phyloP scores from a whole-genome alignment of 129 eudicot species.

The Flaveria bidentis region DNA sequence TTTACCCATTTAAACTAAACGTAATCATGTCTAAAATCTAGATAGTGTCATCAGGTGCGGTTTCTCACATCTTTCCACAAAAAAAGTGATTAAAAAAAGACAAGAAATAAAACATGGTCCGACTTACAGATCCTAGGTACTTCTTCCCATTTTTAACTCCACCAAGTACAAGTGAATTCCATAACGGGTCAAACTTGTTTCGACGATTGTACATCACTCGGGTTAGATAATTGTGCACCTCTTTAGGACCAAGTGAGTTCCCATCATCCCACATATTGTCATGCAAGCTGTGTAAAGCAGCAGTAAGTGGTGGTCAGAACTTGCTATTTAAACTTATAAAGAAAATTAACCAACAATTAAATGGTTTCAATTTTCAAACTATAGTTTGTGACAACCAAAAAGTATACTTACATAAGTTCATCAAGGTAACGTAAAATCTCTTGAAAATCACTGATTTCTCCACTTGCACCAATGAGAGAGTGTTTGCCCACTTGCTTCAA shows the following conservation, averaged over 20 bases:
- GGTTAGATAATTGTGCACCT: conserved; percentile 76
- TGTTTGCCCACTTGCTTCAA: conserved; percentile 78
- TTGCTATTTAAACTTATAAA: background rate
- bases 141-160: conserved; percentile 80
- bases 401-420: conserved; percentile 71
- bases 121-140: conserved; percentile 72
- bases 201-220: conserved; percentile 81
- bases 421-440: conserved; percentile 68
- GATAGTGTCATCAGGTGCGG: background rate
- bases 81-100: background rate
- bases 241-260: conserved; percentile 83
- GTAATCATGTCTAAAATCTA: background rate
- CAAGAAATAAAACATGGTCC: background rate
- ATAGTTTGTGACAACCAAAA: background rate
- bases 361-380: background rate
- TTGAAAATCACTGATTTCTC: conserved; percentile 89
- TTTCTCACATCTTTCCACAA: background rate
- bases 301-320: conserved; percentile 7
- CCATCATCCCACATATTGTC: conserved; percentile 93
- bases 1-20: background rate
- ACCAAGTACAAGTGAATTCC: conserved; percentile 83
- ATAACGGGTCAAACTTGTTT: conserved; percentile 76
- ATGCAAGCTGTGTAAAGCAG: conserved; percentile 42
- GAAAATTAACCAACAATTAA: background rate
- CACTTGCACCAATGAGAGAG: conserved; percentile 90